Conservation (phyloP, 176 grass and related monocot species). For the Oryza australiensis region DNA sequence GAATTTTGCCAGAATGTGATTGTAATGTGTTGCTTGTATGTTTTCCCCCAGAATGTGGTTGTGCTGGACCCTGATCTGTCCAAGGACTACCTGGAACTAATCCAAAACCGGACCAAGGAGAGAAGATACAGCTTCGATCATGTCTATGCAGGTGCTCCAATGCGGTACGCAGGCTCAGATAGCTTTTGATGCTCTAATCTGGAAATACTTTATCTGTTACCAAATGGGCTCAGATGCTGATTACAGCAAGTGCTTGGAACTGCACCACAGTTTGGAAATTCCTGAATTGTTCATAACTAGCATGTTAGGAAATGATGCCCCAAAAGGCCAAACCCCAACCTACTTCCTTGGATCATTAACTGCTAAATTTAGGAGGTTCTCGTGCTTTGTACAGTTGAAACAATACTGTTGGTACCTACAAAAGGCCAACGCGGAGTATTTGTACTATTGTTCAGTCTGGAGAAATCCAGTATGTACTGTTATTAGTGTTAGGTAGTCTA, state of each 20-base stretch:
- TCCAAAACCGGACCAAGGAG: conserved; percentile 96
- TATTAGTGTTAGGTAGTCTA: conserved; percentile 34
- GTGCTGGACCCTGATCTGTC: conserved; percentile 96
- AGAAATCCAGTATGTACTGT: conserved; percentile 22
- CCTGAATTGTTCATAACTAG: not conserved
- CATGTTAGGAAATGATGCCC: conserved; percentile 10
- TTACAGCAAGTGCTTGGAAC: not conserved
- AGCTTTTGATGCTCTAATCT: not conserved
- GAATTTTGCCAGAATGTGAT: conserved; percentile 24
- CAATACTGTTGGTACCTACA: conserved; percentile 22
- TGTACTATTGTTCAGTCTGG: conserved; percentile 22
- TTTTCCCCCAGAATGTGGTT: conserved; percentile 65
- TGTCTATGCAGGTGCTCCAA: conserved; percentile 81
- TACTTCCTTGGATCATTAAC: conserved; percentile 11
- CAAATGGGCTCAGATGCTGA: not conserved
- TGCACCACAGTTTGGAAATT: conserved; percentile 1
- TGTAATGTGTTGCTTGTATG: conserved; percentile 11
- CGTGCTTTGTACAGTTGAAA: conserved; percentile 27
- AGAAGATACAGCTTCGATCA: conserved; percentile 95
- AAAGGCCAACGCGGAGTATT: conserved; percentile 23
- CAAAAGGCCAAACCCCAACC: conserved; percentile 5
- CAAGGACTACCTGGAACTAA: conserved; percentile 92
- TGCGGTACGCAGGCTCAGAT: conserved; percentile 49
- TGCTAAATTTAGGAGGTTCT: conserved; percentile 11
- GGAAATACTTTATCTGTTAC: conserved; percentile 13